phyloP scores from a whole-genome alignment of 1,284 basidiomycete genomes.

The Phlebopus sp. region DNA sequence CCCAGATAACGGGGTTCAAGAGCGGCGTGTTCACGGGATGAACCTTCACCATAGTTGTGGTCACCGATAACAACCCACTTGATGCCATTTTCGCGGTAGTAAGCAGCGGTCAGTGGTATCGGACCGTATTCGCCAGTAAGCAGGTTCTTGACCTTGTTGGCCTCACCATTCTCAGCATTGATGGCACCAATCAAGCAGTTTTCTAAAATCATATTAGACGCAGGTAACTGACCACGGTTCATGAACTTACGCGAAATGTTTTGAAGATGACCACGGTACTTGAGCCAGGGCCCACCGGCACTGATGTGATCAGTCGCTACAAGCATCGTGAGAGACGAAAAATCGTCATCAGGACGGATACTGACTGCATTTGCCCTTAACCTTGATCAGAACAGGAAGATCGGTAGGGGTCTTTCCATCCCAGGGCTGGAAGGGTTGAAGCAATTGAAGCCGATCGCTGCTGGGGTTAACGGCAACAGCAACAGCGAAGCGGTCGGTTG shows the following conservation, averaged over 20 bases:
- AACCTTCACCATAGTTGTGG: constrained; percentile 98
- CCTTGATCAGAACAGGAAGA: constrained; percentile 96
- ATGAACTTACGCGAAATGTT: constrained; percentile 89
- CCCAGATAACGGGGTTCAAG: constrained; percentile 97
- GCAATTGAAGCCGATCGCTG: constrained; percentile 93
- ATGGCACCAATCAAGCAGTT: constrained; percentile 98
- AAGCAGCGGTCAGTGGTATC: constrained; percentile 82
- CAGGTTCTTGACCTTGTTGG: constrained; percentile 95
- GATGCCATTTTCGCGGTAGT: constrained; percentile 88
- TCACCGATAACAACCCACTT: constrained; percentile 96
- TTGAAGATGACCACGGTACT: constrained; percentile 98
- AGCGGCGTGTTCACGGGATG: constrained; percentile 96
- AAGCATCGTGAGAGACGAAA: constrained; percentile 1
- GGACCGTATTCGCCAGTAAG: constrained; percentile 83
- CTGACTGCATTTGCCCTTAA: constrained; percentile 96
- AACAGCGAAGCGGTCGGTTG: constrained; percentile 80
- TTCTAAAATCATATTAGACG: constrained; percentile 44
- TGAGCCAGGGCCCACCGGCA: constrained; percentile 98
- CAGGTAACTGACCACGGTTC: background rate
- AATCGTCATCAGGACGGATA: constrained; percentile 18
- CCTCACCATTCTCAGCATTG: constrained; percentile 92
- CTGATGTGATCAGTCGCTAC: constrained; percentile 84
- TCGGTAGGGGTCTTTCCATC: constrained; percentile 89
- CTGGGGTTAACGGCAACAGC: constrained; percentile 85
- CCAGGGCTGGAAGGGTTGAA: constrained; percentile 91